Evolutionary conservation across 768 basidiomycete genomes (phyloP).

Genomic region (Chalciporus chontae): DNA sequence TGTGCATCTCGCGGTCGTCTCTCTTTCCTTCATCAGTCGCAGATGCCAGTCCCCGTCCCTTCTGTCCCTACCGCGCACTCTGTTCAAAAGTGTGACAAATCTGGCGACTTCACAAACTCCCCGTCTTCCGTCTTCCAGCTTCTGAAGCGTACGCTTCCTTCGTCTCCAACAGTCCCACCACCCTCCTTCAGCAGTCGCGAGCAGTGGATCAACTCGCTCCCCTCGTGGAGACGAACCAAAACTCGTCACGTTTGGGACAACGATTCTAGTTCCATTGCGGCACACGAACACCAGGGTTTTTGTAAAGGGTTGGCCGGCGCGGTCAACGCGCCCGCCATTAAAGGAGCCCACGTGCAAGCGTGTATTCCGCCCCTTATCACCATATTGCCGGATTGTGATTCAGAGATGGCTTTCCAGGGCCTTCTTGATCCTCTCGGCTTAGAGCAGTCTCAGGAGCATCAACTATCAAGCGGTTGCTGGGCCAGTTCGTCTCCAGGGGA

Average conservation of each 20-base stretch:
- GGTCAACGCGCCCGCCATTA: constrained; percentile 78
- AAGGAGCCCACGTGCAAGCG: constrained; percentile 82
- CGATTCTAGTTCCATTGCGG: constrained; percentile 25
- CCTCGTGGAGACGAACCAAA: constrained; percentile 69
- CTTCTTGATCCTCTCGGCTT: constrained; percentile 12
- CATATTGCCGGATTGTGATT: constrained; percentile 10
- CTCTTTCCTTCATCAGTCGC: constrained; percentile 44
- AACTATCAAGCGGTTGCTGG: neutral
- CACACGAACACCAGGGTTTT: constrained; percentile 55
- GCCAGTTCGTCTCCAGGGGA: neutral
- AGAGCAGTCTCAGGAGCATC: neutral
- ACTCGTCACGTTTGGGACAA: constrained; percentile 66
- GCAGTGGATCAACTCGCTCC: constrained; percentile 70
- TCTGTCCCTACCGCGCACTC: constrained; percentile 57
- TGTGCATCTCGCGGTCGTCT: constrained; percentile 42
- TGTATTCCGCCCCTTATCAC: constrained; percentile 71
- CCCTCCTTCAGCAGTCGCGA: constrained; percentile 65
- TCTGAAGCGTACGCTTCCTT: constrained; percentile 56
- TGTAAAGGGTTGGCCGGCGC: constrained; percentile 68
- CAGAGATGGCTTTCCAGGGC: constrained; percentile 12
- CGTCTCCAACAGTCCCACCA: constrained; percentile 57
- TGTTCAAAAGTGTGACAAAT: constrained; percentile 56
- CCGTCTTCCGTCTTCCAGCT: constrained; percentile 48
- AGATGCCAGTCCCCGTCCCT: constrained; percentile 88
- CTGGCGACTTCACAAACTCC: constrained; percentile 36